A percentile compares a stretch with the other conserved stretches of the same genome.
Evolutionary conservation across 2,329 filamentous ascomycete species (phyloP).

Genomic region (Fusarium bactridioides): DNA sequence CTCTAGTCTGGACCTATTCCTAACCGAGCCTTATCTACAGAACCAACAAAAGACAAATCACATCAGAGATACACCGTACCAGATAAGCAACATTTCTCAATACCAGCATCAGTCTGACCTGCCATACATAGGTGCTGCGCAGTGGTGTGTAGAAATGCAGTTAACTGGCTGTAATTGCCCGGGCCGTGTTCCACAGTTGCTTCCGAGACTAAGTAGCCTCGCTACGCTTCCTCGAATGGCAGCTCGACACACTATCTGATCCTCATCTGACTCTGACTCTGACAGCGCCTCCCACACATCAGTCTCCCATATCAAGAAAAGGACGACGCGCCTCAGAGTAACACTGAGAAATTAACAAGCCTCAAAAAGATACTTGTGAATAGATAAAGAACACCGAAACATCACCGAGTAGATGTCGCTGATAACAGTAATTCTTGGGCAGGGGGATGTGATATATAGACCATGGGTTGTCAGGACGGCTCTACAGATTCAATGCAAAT

Average conservation of each 20-base stretch:
- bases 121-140: not conserved
- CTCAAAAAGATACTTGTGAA: not conserved
- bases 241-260: not conserved
- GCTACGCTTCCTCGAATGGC: not conserved
- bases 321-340: rapidly evolving
- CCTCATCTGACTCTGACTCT: too few species aligned
- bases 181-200: not conserved
- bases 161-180: not conserved
- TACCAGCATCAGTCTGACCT: not conserved
- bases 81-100: not conserved
- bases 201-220: rapidly evolving
- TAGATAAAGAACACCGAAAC: not conserved
- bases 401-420: not conserved
- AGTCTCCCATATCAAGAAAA: not conserved
- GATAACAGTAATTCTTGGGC: not conserved
- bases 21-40: not conserved
- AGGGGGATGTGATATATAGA: not conserved
- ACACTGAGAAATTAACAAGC: not conserved
- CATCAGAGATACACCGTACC: not conserved
- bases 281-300: rapidly evolving
- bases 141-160: not conserved
- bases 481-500: not conserved
- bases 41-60: not conserved
- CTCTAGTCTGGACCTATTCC: not conserved
- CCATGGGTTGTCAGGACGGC: not conserved